Evolutionary conservation across 192 early-diverging fungal species (phyloP).

Genomic region (Backusella luteola): DNA sequence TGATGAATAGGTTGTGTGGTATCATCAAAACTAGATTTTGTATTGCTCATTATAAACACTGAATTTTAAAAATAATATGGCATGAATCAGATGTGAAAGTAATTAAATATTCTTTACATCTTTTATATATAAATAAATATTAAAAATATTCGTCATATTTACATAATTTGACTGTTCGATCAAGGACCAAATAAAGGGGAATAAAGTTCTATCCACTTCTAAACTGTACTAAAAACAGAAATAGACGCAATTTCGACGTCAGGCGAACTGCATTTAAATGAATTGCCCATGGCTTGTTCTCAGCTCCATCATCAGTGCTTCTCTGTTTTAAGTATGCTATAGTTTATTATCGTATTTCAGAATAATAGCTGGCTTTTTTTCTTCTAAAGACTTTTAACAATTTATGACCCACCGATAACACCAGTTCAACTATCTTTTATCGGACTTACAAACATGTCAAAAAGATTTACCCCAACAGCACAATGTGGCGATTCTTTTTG

Average conservation of each 20-base stretch:
- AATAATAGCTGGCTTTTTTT: no score
- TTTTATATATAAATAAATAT: neutral
- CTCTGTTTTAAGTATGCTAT: neutral
- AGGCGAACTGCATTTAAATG: neutral
- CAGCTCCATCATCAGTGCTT: neutral
- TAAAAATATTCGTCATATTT: neutral
- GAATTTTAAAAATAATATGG: neutral
- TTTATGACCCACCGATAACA: no score
- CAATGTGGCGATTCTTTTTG: no score
- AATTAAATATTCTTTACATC: neutral
- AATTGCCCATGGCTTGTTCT: neutral
- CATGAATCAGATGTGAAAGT: neutral
- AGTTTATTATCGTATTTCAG: neutral
- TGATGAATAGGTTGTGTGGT: neutral
- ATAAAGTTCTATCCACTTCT: neutral
- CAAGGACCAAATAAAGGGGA: neutral
- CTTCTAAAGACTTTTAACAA: no score
- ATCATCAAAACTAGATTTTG: neutral
- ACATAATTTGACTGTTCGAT: neutral
- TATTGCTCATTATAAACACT: neutral
- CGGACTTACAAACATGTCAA: no score
- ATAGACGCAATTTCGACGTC: neutral
- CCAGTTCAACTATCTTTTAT: no score
- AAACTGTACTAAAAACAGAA: neutral
- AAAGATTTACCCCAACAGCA: no score